phyloP scores from a whole-genome alignment of 345 rosid species.

The Adansonia digitata region DNA sequence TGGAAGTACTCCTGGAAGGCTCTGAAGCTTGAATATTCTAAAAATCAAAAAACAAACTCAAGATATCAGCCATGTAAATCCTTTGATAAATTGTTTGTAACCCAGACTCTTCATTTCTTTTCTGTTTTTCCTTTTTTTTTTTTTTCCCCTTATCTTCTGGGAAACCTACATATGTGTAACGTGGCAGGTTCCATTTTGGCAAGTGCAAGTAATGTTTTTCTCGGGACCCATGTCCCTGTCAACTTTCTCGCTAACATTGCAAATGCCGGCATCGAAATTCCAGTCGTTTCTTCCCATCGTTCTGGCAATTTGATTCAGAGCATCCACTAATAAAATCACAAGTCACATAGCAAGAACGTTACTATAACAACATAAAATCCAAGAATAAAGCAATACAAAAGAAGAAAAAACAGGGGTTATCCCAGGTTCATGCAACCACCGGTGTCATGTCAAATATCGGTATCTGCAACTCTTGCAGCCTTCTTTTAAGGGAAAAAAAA shows the following conservation, averaged over 20 bases:
- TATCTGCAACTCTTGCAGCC: too few species aligned
- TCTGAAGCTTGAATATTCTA: slow-evolving; percentile 43
- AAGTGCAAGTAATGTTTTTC: slow-evolving; percentile 27
- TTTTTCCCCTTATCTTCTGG: background rate
- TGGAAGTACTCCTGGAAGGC: slow-evolving; percentile 68
- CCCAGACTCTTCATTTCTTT: background rate
- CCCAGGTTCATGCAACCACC: too few species aligned
- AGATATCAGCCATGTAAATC: background rate
- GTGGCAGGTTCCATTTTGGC: slow-evolving; percentile 36
- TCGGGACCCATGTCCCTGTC: slow-evolving; percentile 15
- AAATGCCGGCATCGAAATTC: slow-evolving; percentile 45
- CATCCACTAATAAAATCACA: slow-evolving; percentile 34
- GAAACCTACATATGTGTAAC: slow-evolving; percentile 27
- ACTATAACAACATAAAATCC: background rate
- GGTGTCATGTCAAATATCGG: too few species aligned
- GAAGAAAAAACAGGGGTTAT: background rate
- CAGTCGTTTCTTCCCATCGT: slow-evolving; percentile 47
- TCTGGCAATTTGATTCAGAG: slow-evolving; percentile 37
- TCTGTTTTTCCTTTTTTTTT: background rate
- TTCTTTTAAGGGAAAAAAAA: background rate
- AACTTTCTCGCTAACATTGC: slow-evolving; percentile 27
- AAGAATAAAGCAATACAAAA: background rate
- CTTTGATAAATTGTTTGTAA: background rate
- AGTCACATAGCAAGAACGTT: background rate
- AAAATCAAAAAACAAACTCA: slow-evolving; percentile 10